These are phyloP conservation scores for Saturnispora bothae DNA, from an alignment of 805 yeast genomes.

Conservation along the genomic window DNA sequence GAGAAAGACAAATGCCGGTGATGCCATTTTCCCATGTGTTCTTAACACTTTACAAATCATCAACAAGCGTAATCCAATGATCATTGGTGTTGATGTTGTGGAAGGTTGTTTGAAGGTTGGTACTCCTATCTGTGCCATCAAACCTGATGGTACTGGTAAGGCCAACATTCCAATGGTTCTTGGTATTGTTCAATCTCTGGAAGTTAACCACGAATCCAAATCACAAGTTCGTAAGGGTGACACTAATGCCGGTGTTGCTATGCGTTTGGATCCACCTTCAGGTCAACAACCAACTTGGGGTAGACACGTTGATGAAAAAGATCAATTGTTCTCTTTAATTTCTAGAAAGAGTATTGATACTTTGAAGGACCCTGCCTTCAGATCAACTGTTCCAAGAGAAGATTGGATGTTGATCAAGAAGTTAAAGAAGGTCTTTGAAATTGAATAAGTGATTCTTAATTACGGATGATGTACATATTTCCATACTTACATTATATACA, in stretches of 20 bases:
- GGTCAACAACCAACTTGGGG: conserved; percentile 97
- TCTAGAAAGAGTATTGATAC: conserved; percentile 88
- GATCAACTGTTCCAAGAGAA: conserved; percentile 86
- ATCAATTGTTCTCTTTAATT: conserved; percentile 80
- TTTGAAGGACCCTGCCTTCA: conserved; percentile 96
- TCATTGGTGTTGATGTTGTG: conserved; percentile 93
- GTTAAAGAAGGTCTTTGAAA: conserved; percentile 81
- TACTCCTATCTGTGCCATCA: conserved; percentile 93
- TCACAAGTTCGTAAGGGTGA: conserved; percentile 84
- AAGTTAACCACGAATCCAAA: conserved; percentile 84
- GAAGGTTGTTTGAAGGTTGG: conserved; percentile 88
- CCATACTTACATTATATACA: background rate
- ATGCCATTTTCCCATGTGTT: conserved; percentile 92
- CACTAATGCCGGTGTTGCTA: conserved; percentile 96
- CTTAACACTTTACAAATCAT: conserved; percentile 90
- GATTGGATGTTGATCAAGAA: conserved; percentile 91
- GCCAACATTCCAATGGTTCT: conserved; percentile 51
- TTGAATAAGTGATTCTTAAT: no score
- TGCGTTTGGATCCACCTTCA: conserved; percentile 90
- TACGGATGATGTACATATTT: background rate
- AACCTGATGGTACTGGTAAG: conserved; percentile 69
- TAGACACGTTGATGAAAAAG: conserved; percentile 94
- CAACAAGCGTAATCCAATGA: conserved; percentile 98
- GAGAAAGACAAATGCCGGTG: conserved; percentile 78
- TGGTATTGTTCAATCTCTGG: conserved; percentile 88